Conservation (phyloP, 768 basidiomycete species). For the Tricholoma hemisulphureum region DNA sequence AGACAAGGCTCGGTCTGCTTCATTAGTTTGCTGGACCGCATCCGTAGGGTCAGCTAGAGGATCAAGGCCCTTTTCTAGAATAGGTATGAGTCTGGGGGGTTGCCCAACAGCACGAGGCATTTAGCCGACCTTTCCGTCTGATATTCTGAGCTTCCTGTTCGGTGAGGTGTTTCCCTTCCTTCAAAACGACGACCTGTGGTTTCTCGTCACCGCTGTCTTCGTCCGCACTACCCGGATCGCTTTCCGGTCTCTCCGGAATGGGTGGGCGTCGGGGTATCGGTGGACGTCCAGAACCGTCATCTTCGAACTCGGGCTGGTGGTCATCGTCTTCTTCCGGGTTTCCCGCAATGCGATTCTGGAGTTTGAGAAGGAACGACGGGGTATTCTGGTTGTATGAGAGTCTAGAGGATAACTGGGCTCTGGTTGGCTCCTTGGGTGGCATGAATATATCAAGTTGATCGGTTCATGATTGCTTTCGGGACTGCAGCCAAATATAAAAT, state of each 20-base stretch:
- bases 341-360: slow-evolving; percentile 64
- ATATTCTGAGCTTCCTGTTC: slow-evolving; percentile 77
- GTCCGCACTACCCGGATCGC: slow-evolving; percentile 70
- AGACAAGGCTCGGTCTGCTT: slow-evolving; percentile 15
- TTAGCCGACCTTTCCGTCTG: slow-evolving; percentile 61
- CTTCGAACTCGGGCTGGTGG: slow-evolving; percentile 53
- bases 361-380: slow-evolving; percentile 63
- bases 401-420: slow-evolving; percentile 69
- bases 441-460: slow-evolving; percentile 19
- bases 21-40: slow-evolving; percentile 2
- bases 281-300: slow-evolving; percentile 65
- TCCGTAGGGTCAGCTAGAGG: slow-evolving; percentile 45
- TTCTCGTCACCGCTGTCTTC: slow-evolving; percentile 76
- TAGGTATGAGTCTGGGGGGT: slow-evolving; percentile 4
- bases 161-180: slow-evolving; percentile 83
- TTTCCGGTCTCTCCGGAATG: slow-evolving; percentile 65
- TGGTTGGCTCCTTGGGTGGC: slow-evolving; percentile 63
- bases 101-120: not conserved
- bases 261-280: slow-evolving; percentile 75
- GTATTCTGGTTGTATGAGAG: slow-evolving; percentile 61
- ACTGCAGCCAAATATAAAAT: not conserved
- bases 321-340: slow-evolving; percentile 44
- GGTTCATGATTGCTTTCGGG: not conserved
- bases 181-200: slow-evolving; percentile 87
- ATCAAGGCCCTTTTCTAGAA: slow-evolving; percentile 58